phyloP scores from a whole-genome alignment of 495 filamentous ascomycete genomes.

The Penicillium soppii region DNA sequence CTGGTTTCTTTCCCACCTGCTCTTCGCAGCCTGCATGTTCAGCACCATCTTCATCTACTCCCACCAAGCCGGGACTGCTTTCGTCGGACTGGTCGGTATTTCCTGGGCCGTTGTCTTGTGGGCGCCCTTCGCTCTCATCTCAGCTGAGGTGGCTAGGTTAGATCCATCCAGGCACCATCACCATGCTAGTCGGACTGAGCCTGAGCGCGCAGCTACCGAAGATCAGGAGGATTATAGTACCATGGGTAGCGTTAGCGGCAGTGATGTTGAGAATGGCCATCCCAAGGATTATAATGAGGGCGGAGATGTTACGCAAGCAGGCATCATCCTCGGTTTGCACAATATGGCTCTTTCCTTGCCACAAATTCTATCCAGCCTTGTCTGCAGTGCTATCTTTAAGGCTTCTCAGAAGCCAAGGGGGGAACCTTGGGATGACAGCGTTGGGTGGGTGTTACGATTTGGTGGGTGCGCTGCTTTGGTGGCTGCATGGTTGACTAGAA shows the following conservation, averaged over 20 bases:
- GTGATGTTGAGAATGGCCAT: constrained; percentile 31
- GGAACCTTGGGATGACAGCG: constrained; percentile 77
- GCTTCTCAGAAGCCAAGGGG: constrained; percentile 80
- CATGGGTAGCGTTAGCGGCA: background rate
- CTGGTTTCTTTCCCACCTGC: constrained; percentile 77
- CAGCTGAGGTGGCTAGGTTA: constrained; percentile 76
- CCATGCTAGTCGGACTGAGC: constrained; percentile 19
- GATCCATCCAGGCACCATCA: constrained; percentile 62
- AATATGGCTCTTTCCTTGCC: constrained; percentile 88
- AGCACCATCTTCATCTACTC: constrained; percentile 74
- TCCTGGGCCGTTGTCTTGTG: constrained; percentile 88
- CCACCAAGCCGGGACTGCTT: constrained; percentile 63
- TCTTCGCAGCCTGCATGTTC: constrained; percentile 77
- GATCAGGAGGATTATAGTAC: background rate
- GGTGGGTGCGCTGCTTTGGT: constrained; percentile 75
- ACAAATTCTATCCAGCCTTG: constrained; percentile 82
- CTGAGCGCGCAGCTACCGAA: constrained; percentile 9
- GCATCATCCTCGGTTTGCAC: constrained; percentile 85
- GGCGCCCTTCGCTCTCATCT: constrained; percentile 91
- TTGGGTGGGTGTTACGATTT: constrained; percentile 79
- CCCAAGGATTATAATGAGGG: constrained; percentile 16
- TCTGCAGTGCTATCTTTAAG: constrained; percentile 77
- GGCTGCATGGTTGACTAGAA: constrained; percentile 65
- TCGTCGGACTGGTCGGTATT: constrained; percentile 77
- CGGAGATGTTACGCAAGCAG: constrained; percentile 61